Conservation (phyloP, 306 rosid genomes). For the Potentilla sterilis region DNA sequence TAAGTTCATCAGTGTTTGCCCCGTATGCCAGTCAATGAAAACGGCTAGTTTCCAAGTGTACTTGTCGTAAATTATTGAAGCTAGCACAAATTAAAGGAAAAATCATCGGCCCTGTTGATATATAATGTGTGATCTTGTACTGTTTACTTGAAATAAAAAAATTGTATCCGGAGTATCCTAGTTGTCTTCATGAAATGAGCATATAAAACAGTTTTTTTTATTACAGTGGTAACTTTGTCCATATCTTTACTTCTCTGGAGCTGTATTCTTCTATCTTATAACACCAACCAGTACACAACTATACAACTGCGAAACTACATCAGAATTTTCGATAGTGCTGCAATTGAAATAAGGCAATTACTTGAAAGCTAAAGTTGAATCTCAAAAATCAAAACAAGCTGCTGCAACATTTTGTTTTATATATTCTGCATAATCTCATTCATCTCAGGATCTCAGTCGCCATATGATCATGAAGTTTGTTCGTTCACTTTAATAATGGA, state of each 20-base stretch:
- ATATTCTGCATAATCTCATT: neutral
- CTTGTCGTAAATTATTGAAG: slow-evolving; percentile 50
- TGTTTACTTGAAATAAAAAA: neutral
- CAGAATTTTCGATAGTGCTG: neutral
- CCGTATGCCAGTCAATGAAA: slow-evolving; percentile 73
- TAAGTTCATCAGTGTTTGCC: slow-evolving; percentile 62
- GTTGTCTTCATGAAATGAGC: slow-evolving; percentile 13
- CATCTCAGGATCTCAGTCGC: neutral
- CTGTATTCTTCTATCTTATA: neutral
- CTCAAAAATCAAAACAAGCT: neutral
- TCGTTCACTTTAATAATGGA: neutral
- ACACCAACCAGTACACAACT: neutral
- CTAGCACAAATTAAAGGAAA: slow-evolving; percentile 16
- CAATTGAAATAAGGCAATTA: neutral
- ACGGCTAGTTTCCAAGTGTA: slow-evolving; percentile 65
- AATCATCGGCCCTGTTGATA: slow-evolving; percentile 16
- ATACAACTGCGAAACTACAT: neutral
- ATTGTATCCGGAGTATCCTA: neutral
- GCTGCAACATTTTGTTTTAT: neutral
- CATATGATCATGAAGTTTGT: neutral
- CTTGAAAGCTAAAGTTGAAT: neutral
- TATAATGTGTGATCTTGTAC: slow-evolving; percentile 12
- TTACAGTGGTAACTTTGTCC: neutral
- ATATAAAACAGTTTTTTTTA: neutral
- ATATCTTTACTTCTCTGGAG: neutral